Conservation (phyloP, 2,329 filamentous ascomycete genomes). For the Fusarium virguliforme region DNA sequence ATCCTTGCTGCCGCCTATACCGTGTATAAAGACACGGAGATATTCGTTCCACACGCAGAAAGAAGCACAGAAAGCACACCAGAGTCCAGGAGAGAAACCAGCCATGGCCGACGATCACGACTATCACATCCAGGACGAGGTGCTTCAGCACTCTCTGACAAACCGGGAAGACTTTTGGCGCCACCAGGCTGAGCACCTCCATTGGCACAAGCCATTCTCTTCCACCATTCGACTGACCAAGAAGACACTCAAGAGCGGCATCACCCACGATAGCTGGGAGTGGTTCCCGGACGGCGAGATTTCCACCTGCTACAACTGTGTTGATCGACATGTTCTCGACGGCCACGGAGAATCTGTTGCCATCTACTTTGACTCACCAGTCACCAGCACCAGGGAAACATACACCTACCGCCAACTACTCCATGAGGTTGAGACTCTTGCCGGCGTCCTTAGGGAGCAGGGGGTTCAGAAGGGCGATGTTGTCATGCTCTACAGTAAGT, state of each 20-base stretch:
- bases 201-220: conserved; percentile 85
- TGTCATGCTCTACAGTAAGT: conserved; percentile 88
- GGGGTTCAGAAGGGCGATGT: conserved; percentile 88
- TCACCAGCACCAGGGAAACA: conserved; percentile 79
- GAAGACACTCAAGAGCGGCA: conserved; percentile 75
- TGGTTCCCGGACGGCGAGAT: conserved; percentile 95
- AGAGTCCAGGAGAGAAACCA: conserved; percentile 7
- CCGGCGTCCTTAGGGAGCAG: conserved; percentile 85
- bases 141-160: conserved; percentile 72
- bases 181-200: conserved; percentile 79
- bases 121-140: conserved; percentile 64
- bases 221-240: conserved; percentile 72
- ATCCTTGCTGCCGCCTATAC: not conserved
- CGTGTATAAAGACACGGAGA: conserved; percentile 5
- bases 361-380: conserved; percentile 90
- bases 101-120: conserved; percentile 41
- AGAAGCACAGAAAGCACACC: conserved; percentile 12
- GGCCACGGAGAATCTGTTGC: conserved; percentile 83
- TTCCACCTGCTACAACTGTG: conserved; percentile 91
- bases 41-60: conserved; percentile 17
- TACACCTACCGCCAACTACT: conserved; percentile 84
- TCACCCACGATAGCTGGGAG: conserved; percentile 83
- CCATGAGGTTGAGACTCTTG: conserved; percentile 84
- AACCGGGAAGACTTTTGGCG: conserved; percentile 83
- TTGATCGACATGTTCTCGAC: conserved; percentile 88